Percentiles rank a stretch among this genome's conserved stretches.
Conservation (phyloP, 129 eudicot genomes). For the Mikania micrantha region DNA sequence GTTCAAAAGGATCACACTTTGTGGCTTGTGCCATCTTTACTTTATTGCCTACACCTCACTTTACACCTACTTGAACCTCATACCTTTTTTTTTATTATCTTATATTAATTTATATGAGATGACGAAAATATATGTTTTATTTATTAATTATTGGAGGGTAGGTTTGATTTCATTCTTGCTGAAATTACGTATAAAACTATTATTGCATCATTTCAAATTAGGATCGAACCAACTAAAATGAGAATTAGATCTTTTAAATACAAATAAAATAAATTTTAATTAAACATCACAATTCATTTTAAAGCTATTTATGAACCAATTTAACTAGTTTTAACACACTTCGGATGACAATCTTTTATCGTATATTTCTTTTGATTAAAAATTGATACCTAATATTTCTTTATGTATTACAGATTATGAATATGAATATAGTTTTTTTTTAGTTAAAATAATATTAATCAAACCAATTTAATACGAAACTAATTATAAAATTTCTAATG, state of each 20-base stretch:
- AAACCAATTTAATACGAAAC: too few species aligned
- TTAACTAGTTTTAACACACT: too few species aligned
- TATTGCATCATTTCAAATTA: background rate
- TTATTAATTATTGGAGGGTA: slow-evolving; percentile 1
- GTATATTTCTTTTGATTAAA: too few species aligned
- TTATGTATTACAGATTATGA: too few species aligned
- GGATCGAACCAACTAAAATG: background rate
- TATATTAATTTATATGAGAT: background rate
- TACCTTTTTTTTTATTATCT: background rate
- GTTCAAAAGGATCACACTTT: slow-evolving; percentile 54
- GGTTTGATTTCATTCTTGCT: slow-evolving; percentile 2
- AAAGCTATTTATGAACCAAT: too few species aligned
- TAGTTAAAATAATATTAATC: too few species aligned
- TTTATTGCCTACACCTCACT: slow-evolving; percentile 53
- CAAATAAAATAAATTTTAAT: background rate
- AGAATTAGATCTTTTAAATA: too few species aligned
- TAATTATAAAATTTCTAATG: too few species aligned
- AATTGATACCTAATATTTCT: too few species aligned
- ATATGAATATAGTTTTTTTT: too few species aligned
- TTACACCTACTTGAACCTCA: slow-evolving; percentile 67
- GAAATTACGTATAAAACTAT: background rate
- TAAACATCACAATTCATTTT: too few species aligned
- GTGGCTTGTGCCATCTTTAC: slow-evolving; percentile 24
- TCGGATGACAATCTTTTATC: too few species aligned
- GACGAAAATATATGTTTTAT: background rate